Evolutionary conservation across 2,329 filamentous ascomycete species (phyloP).

Genomic region (Fusarium brachygibbosum): DNA sequence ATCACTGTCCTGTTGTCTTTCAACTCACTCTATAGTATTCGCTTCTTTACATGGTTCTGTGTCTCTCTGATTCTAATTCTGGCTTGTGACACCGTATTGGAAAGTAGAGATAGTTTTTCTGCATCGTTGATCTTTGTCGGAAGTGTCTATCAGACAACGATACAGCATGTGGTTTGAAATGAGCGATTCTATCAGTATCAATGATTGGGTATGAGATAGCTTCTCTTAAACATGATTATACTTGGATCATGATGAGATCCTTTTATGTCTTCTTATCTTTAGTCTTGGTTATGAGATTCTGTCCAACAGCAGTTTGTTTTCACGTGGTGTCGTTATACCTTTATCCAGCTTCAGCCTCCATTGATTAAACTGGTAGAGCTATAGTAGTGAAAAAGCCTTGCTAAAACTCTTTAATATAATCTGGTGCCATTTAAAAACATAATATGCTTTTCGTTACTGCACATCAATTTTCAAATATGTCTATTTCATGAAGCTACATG

Average conservation of each 20-base stretch:
- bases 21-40: background rate
- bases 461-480: background rate
- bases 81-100: fast-evolving
- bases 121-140: background rate
- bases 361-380: background rate
- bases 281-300: background rate
- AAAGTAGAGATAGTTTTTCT: too few species aligned
- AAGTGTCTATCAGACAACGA: background rate
- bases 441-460: background rate
- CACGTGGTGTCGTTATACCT: background rate
- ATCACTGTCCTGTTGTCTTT: background rate
- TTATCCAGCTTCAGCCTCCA: background rate
- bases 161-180: background rate
- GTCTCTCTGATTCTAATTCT: background rate
- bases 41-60: too few species aligned
- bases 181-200: too few species aligned
- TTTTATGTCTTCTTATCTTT: background rate
- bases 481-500: too few species aligned
- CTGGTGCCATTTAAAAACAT: background rate
- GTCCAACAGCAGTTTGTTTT: background rate
- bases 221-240: background rate
- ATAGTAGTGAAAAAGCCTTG: background rate
- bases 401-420: background rate
- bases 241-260: too few species aligned
- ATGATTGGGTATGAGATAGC: background rate